These are phyloP conservation scores for Chaetoceros muelleri DNA, from an alignment of 108 stramenopile genomes.

Conservation along the genomic window DNA sequence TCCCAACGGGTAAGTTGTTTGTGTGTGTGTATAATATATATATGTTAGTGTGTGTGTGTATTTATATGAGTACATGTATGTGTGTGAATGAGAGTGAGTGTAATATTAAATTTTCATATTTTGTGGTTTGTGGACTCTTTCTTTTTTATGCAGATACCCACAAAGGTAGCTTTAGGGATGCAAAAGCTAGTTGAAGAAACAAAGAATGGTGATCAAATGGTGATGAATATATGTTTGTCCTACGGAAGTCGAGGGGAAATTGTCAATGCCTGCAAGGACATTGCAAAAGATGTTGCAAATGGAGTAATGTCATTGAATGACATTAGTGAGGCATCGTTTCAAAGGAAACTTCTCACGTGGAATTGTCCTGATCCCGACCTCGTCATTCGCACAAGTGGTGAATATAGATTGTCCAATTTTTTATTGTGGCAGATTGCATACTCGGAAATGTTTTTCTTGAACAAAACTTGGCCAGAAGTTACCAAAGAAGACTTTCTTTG, in stretches of 20 bases:
- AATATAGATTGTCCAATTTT: constrained; percentile 89
- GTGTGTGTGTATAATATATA: too few relatives aligned
- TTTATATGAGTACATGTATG: too few relatives aligned
- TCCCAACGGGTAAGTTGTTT: constrained; percentile 23
- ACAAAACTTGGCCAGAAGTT: constrained; percentile 90
- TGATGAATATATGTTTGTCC: constrained; percentile 86
- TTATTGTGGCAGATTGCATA: constrained; percentile 93
- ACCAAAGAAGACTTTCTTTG: constrained; percentile 43
- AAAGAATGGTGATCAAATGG: constrained; percentile 31
- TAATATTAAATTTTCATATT: too few relatives aligned
- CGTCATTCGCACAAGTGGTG: constrained; percentile 92
- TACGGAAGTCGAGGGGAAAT: constrained; percentile 93
- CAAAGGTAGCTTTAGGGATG: constrained; percentile 19
- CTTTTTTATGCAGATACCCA: constrained; percentile 9
- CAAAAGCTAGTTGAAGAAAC: constrained; percentile 32
- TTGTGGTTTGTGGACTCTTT: too few relatives aligned
- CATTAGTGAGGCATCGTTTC: constrained; percentile 44
- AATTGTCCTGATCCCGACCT: constrained; percentile 78
- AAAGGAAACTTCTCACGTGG: constrained; percentile 33
- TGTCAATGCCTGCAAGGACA: constrained; percentile 51
- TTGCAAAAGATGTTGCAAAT: constrained; percentile 33
- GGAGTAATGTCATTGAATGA: constrained; percentile 31
- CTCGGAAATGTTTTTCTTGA: constrained; percentile 89
- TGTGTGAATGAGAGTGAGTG: too few relatives aligned
- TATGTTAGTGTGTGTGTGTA: too few relatives aligned